Conservation (phyloP, 208 protist species). For the Acanthamoeba sp. region DNA sequence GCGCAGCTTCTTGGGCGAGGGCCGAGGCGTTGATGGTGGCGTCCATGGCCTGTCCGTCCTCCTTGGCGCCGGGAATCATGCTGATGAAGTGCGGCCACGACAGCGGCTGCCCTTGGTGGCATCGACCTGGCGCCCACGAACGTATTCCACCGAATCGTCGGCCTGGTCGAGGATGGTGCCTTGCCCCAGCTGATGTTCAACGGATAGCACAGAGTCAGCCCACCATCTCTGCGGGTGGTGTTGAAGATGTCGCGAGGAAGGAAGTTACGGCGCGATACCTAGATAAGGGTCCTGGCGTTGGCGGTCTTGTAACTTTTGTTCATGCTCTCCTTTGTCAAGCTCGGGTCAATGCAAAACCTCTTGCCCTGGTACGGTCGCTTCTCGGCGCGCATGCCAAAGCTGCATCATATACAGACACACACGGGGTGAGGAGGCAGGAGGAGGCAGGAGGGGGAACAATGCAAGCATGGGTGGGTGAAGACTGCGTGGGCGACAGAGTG, state of each 20-base stretch:
- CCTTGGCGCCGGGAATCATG: constrained; percentile 27
- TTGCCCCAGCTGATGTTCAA: background rate
- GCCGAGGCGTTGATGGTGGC: constrained; percentile 14
- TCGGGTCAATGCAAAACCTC: constrained; percentile 12
- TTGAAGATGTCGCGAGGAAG: background rate
- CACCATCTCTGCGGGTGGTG: no score
- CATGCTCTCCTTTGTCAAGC: background rate
- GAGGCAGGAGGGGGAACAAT: no score
- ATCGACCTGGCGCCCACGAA: constrained; percentile 39
- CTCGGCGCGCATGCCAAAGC: constrained; percentile 26
- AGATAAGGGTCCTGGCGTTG: constrained; percentile 53
- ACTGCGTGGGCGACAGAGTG: no score
- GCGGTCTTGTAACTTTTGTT: constrained; percentile 1
- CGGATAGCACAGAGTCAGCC: background rate
- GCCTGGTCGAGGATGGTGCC: background rate
- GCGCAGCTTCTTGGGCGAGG: background rate
- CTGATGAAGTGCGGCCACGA: constrained; percentile 46
- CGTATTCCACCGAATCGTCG: constrained; percentile 31
- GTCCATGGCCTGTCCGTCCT: background rate
- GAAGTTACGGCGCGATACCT: background rate
- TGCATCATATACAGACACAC: no score
- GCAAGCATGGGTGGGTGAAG: no score
- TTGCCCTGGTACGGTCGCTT: constrained; percentile 15
- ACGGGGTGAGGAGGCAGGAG: no score
- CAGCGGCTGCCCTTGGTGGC: constrained; percentile 6